These are phyloP conservation scores for Saccharomycopsis selenospora DNA, from an alignment of 805 yeast species.

Conservation along the genomic window DNA sequence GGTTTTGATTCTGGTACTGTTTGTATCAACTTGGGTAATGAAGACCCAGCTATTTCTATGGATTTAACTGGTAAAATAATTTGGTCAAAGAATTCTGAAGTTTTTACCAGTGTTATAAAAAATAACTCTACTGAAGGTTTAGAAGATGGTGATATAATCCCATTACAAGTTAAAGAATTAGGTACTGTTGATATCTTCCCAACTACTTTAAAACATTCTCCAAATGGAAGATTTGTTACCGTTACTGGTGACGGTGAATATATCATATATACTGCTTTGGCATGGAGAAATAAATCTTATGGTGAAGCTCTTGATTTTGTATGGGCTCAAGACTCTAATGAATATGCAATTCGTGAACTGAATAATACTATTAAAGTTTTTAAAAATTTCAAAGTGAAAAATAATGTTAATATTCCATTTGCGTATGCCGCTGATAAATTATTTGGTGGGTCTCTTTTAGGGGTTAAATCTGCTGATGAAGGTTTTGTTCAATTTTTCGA, in stretches of 20 bases:
- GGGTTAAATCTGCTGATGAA: constrained; percentile 58
- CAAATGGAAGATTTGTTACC: constrained; percentile 94
- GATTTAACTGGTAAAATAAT: constrained; percentile 88
- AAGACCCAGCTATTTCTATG: constrained; percentile 89
- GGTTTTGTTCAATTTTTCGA: constrained; percentile 85
- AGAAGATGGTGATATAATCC: constrained; percentile 75
- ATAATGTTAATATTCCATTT: constrained; percentile 55
- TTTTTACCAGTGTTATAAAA: constrained; percentile 74
- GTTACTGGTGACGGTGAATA: constrained; percentile 98
- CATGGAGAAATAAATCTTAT: constrained; percentile 94
- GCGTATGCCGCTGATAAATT: constrained; percentile 71
- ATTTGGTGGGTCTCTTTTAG: constrained; percentile 83
- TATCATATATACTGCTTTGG: constrained; percentile 90
- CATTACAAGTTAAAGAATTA: constrained; percentile 78
- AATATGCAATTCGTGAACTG: constrained; percentile 76
- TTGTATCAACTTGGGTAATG: constrained; percentile 85
- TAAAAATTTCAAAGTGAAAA: constrained; percentile 78
- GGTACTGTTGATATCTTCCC: constrained; percentile 96
- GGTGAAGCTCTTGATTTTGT: constrained; percentile 87
- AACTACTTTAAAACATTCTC: constrained; percentile 79
- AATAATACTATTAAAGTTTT: constrained; percentile 57
- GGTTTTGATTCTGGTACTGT: constrained; percentile 95
- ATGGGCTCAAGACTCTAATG: constrained; percentile 89
- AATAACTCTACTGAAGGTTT: constrained; percentile 47
- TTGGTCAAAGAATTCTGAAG: constrained; percentile 87